Base-by-base conservation (phyloP, 2,329 filamentous ascomycete genomes). In the Zalaria sp. region DNA sequence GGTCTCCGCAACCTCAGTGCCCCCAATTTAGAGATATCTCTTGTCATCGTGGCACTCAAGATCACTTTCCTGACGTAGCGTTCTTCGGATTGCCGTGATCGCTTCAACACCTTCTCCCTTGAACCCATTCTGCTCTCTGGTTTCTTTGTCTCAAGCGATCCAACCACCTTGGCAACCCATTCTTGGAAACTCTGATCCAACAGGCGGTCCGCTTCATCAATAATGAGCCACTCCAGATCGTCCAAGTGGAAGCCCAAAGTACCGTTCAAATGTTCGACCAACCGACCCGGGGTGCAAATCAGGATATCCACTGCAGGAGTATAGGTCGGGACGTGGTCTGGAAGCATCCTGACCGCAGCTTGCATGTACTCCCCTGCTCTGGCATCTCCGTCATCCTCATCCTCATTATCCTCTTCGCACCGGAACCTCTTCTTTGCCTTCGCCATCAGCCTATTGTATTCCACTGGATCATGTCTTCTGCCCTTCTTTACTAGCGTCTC, bases 201-300 rank as follows among this genome's bases (percentile, higher is more conserved):
- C 8, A 96, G 67, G 56, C 91, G 86, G 60, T 96, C 89, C 7
- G 89, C 91, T 62, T 96, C 89, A 53, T 96, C 89, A 37, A 95
- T 82, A 3, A 95, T 76, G 0, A 96, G 69, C 87, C 88, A 96
- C 46, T 83, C 76, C 4, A 95, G 68, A 55, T 83, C 72, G 43
- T 82, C 75, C 25, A 96, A 68, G 0, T 71, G 75, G 57, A 96
- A 95, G 0, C 86, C 87, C 3, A 77, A 75, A 0, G 89, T 96
- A 45, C 80, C 79, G 48, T 81, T 80, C 39, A 95, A 72, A 59
- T 96, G 89, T 53, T 96, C 89, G 3, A 96, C 86, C 1, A 96
- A 73, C 47, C 89, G 77, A 45, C 91, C 91, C 1, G 89, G 89
- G 0, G 89, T 96, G 58, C 86, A 91, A 39, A 95, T 82, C 26